Evolutionary conservation across 1,139 yeast species (phyloP).

Genomic region (Hansenula lynferdii): DNA sequence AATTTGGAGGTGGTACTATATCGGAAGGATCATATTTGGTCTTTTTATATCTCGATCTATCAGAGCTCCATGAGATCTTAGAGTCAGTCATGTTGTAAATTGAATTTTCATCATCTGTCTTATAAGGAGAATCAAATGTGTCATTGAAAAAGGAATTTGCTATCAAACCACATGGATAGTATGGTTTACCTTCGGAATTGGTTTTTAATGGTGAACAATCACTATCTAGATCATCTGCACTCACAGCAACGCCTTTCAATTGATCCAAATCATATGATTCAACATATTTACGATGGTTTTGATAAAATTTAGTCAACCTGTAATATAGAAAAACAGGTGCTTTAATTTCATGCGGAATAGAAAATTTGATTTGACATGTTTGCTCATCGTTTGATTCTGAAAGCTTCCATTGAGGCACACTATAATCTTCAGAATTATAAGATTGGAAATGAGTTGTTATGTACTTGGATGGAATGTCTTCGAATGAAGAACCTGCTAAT

Average conservation of each 20-base stretch:
- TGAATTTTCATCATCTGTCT: constrained; percentile 34
- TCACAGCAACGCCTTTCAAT: constrained; percentile 56
- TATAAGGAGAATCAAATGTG: constrained; percentile 47
- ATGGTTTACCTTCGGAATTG: constrained; percentile 44
- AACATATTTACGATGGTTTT: constrained; percentile 75
- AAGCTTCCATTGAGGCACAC: constrained; percentile 52
- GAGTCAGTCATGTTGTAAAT: constrained; percentile 45
- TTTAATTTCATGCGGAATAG: constrained; percentile 51
- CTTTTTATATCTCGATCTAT: constrained; percentile 51
- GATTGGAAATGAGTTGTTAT: constrained; percentile 47
- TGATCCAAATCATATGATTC: constrained; percentile 65
- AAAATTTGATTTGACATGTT: constrained; percentile 53
- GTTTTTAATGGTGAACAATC: constrained; percentile 59
- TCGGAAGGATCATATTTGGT: constrained; percentile 52
- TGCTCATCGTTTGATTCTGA: constrained; percentile 28
- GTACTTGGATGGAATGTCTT: constrained; percentile 46
- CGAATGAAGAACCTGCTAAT: constrained; percentile 33
- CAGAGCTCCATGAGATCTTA: constrained; percentile 68
- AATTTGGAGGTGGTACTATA: constrained; percentile 75
- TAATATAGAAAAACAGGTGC: constrained; percentile 66
- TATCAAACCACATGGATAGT: constrained; percentile 76
- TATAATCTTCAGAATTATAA: constrained; percentile 29
- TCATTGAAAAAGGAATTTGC: constrained; percentile 77
- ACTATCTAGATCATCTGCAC: constrained; percentile 37
- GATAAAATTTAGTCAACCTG: constrained; percentile 68